Evolutionary conservation across 306 rosid genomes (phyloP), one percentile per base, ranked within the genome.

Genomic region (Macrotyloma uniflorum): DNA sequence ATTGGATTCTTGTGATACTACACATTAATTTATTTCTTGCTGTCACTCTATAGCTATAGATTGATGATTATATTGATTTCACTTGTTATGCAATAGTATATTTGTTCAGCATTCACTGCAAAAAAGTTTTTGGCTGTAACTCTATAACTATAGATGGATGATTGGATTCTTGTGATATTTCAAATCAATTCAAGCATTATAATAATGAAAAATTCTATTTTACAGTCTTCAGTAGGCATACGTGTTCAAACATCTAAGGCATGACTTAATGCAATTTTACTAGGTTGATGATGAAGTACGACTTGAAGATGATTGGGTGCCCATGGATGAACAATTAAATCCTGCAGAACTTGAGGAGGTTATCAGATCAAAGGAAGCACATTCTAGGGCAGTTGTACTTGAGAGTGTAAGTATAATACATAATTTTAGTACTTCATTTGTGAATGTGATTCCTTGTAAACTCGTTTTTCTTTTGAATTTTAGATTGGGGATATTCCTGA

Each of bases 291-390:
- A 85, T 85, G 91, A 88, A 32, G 98, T 92, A 81, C 87, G 98
- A 43, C 97, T 95, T 76, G 98, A 95, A 84, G 98, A 95, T 85
- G 99, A 95, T 74, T 95, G 98, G 99, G 98, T 91, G 47, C 98
- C 98, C 65, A 72, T 93, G 90, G 99, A 95, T 85, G 99, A 95
- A 71, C 87, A 89, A 83, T 76, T 95, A 72, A 88, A 88, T 70
- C 80, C 93, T 15, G 70, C 65, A 42, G 97, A 95, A 87, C 93
- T 95, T 70, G 96, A 88, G 82, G 99, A 91, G 90, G 89, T 91
- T 79, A 80, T 93, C 68, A 93, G 91, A 32, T 16, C 91, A 23
- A 93, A 93, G 84, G 97, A 91, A 38, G 99, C 98, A 13, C 98
- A 84, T 80, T 93, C 99, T 35, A 87, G 99, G 33, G 97, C 97